Evolutionary conservation across 345 rosid species (phyloP).

Genomic region (Carallia brachiata): DNA sequence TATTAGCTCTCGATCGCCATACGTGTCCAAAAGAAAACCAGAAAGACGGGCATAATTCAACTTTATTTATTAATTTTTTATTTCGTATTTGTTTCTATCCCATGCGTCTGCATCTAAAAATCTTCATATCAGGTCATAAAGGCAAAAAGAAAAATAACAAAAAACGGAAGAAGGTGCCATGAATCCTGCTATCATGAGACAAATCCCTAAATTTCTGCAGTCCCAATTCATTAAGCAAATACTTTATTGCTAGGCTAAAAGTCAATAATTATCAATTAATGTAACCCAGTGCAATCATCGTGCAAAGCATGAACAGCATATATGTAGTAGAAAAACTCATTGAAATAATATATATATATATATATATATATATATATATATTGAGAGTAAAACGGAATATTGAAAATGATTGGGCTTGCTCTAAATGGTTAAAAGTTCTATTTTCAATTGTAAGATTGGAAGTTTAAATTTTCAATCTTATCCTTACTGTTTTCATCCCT

Average conservation of each 20-base stretch:
- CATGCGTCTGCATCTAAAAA: too few species aligned
- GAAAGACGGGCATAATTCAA: too few species aligned
- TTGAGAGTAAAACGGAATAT: neutral
- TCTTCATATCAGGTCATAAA: too few species aligned
- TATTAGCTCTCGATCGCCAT: neutral
- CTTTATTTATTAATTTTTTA: too few species aligned
- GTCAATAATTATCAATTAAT: slow-evolving; percentile 10
- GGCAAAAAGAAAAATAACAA: neutral
- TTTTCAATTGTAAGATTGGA: too few species aligned
- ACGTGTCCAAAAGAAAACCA: too few species aligned
- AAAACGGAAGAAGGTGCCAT: neutral
- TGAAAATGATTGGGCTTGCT: too few species aligned
- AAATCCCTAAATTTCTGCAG: slow-evolving; percentile 23
- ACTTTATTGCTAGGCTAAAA: slow-evolving; percentile 12
- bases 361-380: neutral
- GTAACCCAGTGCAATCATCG: slow-evolving; percentile 22
- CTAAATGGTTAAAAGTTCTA: too few species aligned
- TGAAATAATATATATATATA: neutral
- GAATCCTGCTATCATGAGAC: neutral
- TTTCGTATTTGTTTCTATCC: too few species aligned
- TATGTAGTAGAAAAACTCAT: neutral
- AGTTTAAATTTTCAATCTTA: too few species aligned
- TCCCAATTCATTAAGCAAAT: slow-evolving; percentile 5
- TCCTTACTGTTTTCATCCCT: too few species aligned
- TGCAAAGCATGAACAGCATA: slow-evolving; percentile 4